Conservation (phyloP, 1,284 basidiomycete species). For the Sporisorium reilianum region DNA sequence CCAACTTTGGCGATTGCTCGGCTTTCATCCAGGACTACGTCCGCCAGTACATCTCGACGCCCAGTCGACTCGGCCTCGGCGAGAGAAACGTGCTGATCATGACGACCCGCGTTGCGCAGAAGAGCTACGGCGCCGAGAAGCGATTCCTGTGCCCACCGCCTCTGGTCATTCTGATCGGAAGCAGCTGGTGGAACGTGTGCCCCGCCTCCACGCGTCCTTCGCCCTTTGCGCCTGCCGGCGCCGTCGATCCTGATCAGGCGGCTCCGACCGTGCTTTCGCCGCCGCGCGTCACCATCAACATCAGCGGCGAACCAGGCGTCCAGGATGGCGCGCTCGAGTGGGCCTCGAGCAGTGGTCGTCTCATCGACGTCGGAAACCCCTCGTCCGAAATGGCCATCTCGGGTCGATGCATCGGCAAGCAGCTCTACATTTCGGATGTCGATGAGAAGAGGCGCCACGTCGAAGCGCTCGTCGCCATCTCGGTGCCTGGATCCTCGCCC, state of each 20-base stretch:
- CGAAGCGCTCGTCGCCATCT: conserved; percentile 74
- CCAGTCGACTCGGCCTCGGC: conserved; percentile 88
- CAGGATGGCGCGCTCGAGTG: conserved; percentile 86
- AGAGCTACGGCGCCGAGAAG: conserved; percentile 95
- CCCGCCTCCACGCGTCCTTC: conserved; percentile 64
- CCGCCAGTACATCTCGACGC: conserved; percentile 78
- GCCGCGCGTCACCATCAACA: conserved; percentile 86
- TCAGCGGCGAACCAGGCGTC: conserved; percentile 87
- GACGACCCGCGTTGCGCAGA: conserved; percentile 96
- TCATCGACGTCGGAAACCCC: conserved; percentile 80
- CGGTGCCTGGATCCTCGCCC: conserved; percentile 76
- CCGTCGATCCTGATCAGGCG: conserved; percentile 36
- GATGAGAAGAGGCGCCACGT: conserved; percentile 64
- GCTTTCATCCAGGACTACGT: conserved; percentile 59
- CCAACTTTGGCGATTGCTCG: conserved; percentile 53
- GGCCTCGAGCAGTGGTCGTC: conserved; percentile 82
- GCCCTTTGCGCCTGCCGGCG: conserved; percentile 59
- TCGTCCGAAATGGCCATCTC: conserved; percentile 62
- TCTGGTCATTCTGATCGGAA: conserved; percentile 91
- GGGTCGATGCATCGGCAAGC: conserved; percentile 88
- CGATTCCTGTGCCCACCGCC: conserved; percentile 97
- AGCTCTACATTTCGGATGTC: conserved; percentile 88
- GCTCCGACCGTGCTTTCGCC: conserved; percentile 76
- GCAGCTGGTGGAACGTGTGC: conserved; percentile 83
- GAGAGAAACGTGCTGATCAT: conserved; percentile 94